Evolutionary conservation across 2,329 filamentous ascomycete genomes (phyloP).

Genomic region (Simplicillium sp.): DNA sequence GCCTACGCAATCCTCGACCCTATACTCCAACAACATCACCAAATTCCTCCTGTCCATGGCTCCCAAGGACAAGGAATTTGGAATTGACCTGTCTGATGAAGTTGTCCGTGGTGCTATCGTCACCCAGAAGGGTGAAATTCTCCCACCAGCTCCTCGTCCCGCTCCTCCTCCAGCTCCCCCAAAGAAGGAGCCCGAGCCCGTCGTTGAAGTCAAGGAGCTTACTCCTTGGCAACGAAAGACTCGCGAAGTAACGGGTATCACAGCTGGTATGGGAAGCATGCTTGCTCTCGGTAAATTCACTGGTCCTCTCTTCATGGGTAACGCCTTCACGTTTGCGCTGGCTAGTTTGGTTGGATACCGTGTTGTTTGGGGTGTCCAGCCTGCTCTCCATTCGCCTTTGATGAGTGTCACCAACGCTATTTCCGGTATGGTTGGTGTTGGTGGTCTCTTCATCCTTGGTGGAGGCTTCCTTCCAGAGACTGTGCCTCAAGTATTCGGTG

Average conservation of each 20-base stretch:
- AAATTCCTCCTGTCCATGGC: constrained; percentile 79
- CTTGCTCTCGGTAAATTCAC: constrained; percentile 74
- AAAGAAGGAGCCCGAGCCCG: constrained; percentile 34
- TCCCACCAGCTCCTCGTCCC: constrained; percentile 67
- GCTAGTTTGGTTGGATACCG: constrained; percentile 82
- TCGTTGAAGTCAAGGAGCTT: constrained; percentile 48
- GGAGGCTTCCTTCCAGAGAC: constrained; percentile 71
- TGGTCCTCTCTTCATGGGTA: constrained; percentile 77
- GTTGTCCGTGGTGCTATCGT: constrained; percentile 81
- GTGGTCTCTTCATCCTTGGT: constrained; percentile 81
- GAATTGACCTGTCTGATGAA: constrained; percentile 72
- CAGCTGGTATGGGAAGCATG: constrained; percentile 66
- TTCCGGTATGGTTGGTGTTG: constrained; percentile 83
- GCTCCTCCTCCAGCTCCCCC: constrained; percentile 43
- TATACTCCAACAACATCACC: constrained; percentile 91
- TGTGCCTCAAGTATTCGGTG: constrained; percentile 69
- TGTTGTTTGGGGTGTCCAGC: constrained; percentile 77
- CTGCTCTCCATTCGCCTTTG: constrained; percentile 76
- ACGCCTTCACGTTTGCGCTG: constrained; percentile 75
- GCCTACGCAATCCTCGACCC: constrained; percentile 78
- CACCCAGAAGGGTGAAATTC: constrained; percentile 64
- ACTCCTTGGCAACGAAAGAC: constrained; percentile 77
- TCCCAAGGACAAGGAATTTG: constrained; percentile 68
- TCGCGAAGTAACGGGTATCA: constrained; percentile 65
- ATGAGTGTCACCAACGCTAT: constrained; percentile 95